Evolutionary conservation across 2,329 filamentous ascomycete species (phyloP), one percentile per base, ranked within the genome.

Genomic region (Elsinoe batatas): DNA sequence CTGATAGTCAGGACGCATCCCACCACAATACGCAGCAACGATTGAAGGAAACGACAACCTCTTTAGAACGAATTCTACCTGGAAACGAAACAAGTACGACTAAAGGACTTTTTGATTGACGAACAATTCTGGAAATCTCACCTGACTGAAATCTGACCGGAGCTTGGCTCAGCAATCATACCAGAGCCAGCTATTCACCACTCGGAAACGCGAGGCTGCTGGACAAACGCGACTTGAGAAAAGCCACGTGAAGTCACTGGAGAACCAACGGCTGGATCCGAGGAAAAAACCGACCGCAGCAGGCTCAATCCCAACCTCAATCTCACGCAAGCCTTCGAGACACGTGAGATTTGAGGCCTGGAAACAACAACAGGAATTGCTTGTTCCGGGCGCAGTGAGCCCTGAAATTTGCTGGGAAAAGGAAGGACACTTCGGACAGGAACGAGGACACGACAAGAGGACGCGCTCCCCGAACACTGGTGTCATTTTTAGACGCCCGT

Each of bases 401-500:
- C 47, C 47, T 38, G 47, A 51, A 51, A 51, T 51, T 51, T 51
- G 18, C 32, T 38, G 35, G 47, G 32, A 49, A 49, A 51, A 51
- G 47, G 32, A 51, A 38, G 35, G 47, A 51, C 40, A 44, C 40
- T n/a, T n/a, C 36, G 36, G 26, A 38, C 7, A 68, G 60, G 13
- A 58, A 59, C 33, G 61, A 62, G 4, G 63, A 64, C 13, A 76
- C 74, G 20, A 84, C 53, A 37, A 40, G 65, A 10, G 71, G 40
- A 55, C 53, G 53, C 53, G 53, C 53, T 55, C 40, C 53, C 53
- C 53, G 53, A 47, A 47, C 40, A 55, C 53, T 55, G 53, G 55
- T 57, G 55, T 57, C 55, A 57, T 57, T 53, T 57, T 57, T 57
- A 57, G 55, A 57, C 55, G 55, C 44, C 55, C 44, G 47, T 18